Base-by-base conservation (phyloP, 306 rosid species). In the Pyrus communis region DNA sequence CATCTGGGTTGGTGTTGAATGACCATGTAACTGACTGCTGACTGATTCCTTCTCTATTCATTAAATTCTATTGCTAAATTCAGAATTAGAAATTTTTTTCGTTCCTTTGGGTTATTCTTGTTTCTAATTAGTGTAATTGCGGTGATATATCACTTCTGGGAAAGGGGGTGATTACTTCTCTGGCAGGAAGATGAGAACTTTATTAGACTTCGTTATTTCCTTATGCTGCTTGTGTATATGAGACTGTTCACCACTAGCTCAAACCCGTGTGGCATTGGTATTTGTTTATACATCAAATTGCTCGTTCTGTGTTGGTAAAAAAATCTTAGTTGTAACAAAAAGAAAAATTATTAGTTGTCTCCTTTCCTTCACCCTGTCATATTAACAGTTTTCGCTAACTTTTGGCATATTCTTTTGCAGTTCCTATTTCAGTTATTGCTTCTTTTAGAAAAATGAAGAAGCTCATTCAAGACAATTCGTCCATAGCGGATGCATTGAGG, bases 401-500 rank as follows among this genome's bases (percentile, higher is more conserved):
- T 74, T 69, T 59, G 67, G 71, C 19, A 49, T 60, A 55, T 74
- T 65, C 78, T 80, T 77, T 64, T 86, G 93, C 93, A 96, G 98
- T 92, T 87, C 93, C 97, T 27, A 27, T 91, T 59, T 75, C 91
- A 59, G 81, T 88, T 49, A 77, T 96, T 81, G 94, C 94, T 78
- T 84, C 98, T 78, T 96, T 92, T 84, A 96, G 83, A 78, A 96
- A 90, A 85, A 82, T 91, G 84, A 92, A 91, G 84, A 96, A 81
- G 86, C 93, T 96, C 75, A 81, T 85, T 22, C 84, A 76, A 75
- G 86, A 93, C 75, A 51, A 86, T 81, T 77, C 85, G 42, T 66
- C 84, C 42, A 84, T 96, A 75, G 86, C 71, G 25, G 87, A 86
- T 81, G 98, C 96, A 40, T 80, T 96, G 80, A 83, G 85, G 89